These are phyloP conservation scores for Mollisiaceae sp. DNA, from an alignment of 2,329 filamentous ascomycete genomes.

Conservation along the genomic window DNA sequence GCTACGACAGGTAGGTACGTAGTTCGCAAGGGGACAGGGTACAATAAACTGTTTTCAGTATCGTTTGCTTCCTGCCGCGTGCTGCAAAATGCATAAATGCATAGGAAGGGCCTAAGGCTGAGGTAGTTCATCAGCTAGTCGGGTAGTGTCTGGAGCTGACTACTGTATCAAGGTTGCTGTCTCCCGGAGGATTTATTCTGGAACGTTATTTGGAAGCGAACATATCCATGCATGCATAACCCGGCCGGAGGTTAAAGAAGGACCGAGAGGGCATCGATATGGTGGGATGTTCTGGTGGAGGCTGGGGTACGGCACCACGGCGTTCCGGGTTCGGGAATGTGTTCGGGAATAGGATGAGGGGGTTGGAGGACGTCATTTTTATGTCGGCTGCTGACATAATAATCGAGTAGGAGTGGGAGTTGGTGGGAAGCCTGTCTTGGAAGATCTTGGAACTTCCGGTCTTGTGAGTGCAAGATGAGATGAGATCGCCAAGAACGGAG, in stretches of 20 bases:
- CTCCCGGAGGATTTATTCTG: too few relatives aligned
- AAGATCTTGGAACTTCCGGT: neutral
- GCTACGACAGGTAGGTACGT: too few relatives aligned
- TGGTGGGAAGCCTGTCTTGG: neutral
- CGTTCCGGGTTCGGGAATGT: neutral
- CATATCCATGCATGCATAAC: too few relatives aligned
- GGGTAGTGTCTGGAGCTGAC: too few relatives aligned
- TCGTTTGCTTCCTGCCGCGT: too few relatives aligned
- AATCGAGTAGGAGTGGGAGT: neutral
- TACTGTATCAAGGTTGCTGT: too few relatives aligned
- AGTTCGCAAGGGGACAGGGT: neutral
- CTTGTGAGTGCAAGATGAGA: neutral
- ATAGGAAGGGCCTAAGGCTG: too few relatives aligned
- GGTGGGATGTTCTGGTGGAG: too few relatives aligned
- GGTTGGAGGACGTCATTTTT: neutral
- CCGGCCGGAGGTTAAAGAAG: neutral
- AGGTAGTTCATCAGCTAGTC: too few relatives aligned
- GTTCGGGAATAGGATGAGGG: too few relatives aligned
- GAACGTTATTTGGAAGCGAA: too few relatives aligned
- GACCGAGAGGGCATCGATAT: neutral
- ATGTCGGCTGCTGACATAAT: neutral
- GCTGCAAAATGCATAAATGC: too few relatives aligned
- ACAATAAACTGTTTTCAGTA: neutral
- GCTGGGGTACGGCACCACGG: neutral
- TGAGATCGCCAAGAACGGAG: neutral